Evolutionary conservation across 495 filamentous ascomycete genomes (phyloP).

Genomic region (Trichoderma orchidacearum): DNA sequence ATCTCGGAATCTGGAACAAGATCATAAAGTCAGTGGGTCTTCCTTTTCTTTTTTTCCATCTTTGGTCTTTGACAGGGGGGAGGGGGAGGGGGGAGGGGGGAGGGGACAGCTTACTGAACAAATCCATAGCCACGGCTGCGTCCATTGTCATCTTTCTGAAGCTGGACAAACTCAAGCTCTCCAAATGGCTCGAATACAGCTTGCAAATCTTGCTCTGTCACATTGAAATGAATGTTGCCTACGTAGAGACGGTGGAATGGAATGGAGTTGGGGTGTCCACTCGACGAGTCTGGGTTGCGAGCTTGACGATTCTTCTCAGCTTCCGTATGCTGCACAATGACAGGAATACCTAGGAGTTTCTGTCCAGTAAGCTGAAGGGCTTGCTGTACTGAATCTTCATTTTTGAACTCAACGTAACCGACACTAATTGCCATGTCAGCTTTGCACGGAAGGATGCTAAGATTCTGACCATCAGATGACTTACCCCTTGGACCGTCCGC

Average conservation of each 20-base stretch:
- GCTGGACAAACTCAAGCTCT: constrained; percentile 91
- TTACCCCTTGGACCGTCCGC: constrained; percentile 94
- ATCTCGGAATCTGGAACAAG: constrained; percentile 62
- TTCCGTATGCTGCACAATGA: constrained; percentile 96
- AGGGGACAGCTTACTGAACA: constrained; percentile 68
- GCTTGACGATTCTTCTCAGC: constrained; percentile 99
- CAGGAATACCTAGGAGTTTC: constrained; percentile 94
- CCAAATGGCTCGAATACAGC: constrained; percentile 98
- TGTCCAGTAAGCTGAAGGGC: constrained; percentile 98
- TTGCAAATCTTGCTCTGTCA: constrained; percentile 91
- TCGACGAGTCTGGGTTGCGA: constrained; percentile 60
- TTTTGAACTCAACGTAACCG: constrained; percentile 98
- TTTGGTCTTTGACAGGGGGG: no score
- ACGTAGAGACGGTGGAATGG: constrained; percentile 99
- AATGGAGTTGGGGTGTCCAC: constrained; percentile 51
- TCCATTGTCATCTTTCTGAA: constrained; percentile 88
- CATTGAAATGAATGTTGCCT: constrained; percentile 99
- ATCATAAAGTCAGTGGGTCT: constrained; percentile 16
- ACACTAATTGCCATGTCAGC: constrained; percentile 51
- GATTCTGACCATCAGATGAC: constrained; percentile 12
- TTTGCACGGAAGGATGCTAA: not conserved
- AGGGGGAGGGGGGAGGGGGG: not conserved
- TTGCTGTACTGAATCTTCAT: constrained; percentile 82
- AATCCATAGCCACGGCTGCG: constrained; percentile 95
- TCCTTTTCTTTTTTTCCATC: no score